Evolutionary conservation across 768 basidiomycete genomes (phyloP), one percentile per base, ranked within the genome.

Genomic region (Lentinula detonsa): DNA sequence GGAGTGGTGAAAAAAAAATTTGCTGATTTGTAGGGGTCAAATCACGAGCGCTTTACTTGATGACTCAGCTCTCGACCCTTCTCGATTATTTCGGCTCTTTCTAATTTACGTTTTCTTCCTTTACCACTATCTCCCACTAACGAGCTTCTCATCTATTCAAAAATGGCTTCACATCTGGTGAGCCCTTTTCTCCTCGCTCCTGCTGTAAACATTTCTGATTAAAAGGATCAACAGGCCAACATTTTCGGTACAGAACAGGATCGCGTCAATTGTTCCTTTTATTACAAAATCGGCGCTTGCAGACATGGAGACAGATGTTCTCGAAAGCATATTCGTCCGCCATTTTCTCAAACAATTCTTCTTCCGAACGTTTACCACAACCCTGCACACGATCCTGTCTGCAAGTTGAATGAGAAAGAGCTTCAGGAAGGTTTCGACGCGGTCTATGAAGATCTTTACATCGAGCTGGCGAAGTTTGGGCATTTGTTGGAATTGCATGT

Each of bases 201-300:
- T 3, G 21, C 35, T 18, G 35, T 39, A 21, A 28, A 58, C 21
- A 49, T 5, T 28, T 37, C 63, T 63, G 39, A 63, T 34, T 13
- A 35, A 39, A 33, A 28, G 28, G 55, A 39, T 1, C 10, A 49
- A 6, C 62, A 95, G 87, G 94, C 95, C 63, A 95, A 95, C 64
- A 98, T 98, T 72, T 98, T 96, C 68, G 93, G 93, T 65, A 95
- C 92, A 63, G 91, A 93, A 74, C 91, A 93, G 73, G 91, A 93
- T 71, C 88, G 95, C 67, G 96, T 99, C 64, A 99, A 99, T 72
- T 99, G 96, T 71, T 98, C 95, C 1, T 98, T 99, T 79, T 98
- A 97, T 77, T 95, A 96, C 80, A 96, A 96, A 78, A 99, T 99
- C 78, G 97, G 97, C 61, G 97, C 97, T 51, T 99, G 97, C 75